Evolutionary conservation across 257 asterid genomes (phyloP).

Genomic region (Fraxinus cuspidata): DNA sequence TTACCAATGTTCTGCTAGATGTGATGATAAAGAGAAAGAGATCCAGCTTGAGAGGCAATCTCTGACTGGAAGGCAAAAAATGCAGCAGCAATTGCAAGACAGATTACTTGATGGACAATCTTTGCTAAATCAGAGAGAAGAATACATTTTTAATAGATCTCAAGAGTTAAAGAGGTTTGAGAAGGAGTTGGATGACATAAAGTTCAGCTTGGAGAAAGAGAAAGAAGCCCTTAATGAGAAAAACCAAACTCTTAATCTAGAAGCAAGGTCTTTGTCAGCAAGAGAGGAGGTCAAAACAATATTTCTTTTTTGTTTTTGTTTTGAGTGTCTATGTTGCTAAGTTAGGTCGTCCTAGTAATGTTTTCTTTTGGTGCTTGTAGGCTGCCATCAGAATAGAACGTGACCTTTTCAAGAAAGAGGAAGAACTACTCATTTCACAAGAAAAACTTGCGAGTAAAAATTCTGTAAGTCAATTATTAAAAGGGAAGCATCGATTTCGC

Average conservation of each 20-base stretch:
- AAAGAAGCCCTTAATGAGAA: constrained; percentile 49
- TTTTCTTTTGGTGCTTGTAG: constrained; percentile 31
- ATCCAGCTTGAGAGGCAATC: constrained; percentile 77
- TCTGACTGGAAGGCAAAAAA: constrained; percentile 69
- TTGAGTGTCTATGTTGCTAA: constrained; percentile 22
- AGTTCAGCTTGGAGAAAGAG: constrained; percentile 55
- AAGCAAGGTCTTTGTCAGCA: constrained; percentile 57
- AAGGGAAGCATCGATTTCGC: not conserved
- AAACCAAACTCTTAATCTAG: constrained; percentile 53
- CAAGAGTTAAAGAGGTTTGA: constrained; percentile 64
- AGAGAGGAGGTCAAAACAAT: constrained; percentile 73
- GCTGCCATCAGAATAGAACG: constrained; percentile 57
- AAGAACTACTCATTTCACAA: constrained; percentile 61
- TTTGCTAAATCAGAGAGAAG: constrained; percentile 86
- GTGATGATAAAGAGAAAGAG: constrained; percentile 85
- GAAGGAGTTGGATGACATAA: constrained; percentile 64
- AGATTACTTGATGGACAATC: constrained; percentile 80
- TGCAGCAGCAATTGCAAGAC: constrained; percentile 74
- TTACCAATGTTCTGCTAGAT: constrained; percentile 40
- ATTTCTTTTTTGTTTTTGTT: not conserved
- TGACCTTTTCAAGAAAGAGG: constrained; percentile 75
- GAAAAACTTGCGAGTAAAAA: constrained; percentile 67
- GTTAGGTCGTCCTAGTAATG: constrained; percentile 16
- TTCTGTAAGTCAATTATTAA: constrained; percentile 57
- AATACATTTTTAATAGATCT: constrained; percentile 58